Base-by-base conservation (phyloP, 2,329 filamentous ascomycete genomes). In the Septoria petroselini region DNA sequence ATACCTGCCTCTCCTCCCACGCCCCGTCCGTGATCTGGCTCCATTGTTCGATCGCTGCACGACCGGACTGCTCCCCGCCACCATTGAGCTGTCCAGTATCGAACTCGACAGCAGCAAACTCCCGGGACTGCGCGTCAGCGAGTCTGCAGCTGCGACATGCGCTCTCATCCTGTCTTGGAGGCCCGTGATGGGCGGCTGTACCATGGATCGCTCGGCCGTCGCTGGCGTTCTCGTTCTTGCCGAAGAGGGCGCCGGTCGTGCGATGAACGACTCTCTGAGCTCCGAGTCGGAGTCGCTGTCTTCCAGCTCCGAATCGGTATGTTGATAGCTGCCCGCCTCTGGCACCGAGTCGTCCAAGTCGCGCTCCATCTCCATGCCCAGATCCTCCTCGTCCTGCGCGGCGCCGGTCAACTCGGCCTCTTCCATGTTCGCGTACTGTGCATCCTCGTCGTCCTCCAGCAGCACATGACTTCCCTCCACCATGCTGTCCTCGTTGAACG, bases 321-420 rank as follows among this genome's bases (percentile, higher is more conserved):
- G 76, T 58, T 79, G 71, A 56, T 78, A 79, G 55, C 71, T 74
- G 17, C 76, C 76, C 3, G 74, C 75, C 56, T 78, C 76, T 0
- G 75, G 76, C 17, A 78, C 68, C 52, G 74, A 74, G 45, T 77
- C 75, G 57, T 79, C 75, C 31, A 73, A 54, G 59, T 72, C 65
- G 11, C 61, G 54, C 8, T 52, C 50, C 51, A 53, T 55, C 39
- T 64, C 65, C 25, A 69, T 62, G 18, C 63, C 69, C 6, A 76
- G 57, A 44, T 75, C 73, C 34, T 73, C 68, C 53, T 74, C 72
- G 44, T 76, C 74, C 49, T 72, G 68, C n/a, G 73, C 64, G 3
- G 71, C 68, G 37, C 73, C 73, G 11, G 68, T 70, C 59, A 74
- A 65, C 61, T 73, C 72, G 8, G 72, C 72, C 54, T 75, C 74